Evolutionary conservation across 805 yeast genomes (phyloP), one percentile per base, ranked within the genome.

Genomic region (Hanseniaspora jakobsenii): DNA sequence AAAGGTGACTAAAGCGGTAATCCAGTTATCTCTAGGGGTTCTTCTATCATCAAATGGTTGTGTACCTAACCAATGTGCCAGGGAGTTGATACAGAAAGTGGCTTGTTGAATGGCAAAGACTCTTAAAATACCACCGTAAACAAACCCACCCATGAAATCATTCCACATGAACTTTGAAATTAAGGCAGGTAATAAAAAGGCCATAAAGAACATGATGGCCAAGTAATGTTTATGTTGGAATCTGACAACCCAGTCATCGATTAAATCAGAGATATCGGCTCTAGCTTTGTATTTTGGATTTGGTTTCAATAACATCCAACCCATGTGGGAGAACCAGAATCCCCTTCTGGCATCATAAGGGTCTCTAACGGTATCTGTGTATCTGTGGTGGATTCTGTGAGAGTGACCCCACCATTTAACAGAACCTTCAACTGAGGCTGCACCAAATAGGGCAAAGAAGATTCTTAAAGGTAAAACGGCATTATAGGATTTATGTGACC

Each of bases 351-450:
- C 91, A 59, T 82, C 91, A 58, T 81, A 82, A 42, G 93, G 93
- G 62, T 82, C 93, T 67, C 89, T 75, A 47, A 61, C 57, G 22
- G 91, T 82, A 63, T 82, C 93, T 4, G 91, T 81, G 64, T 80
- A 82, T 66, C 93, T 72, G 65, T 82, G 93, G 61, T 82, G 93
- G 47, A 81, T 71, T 72, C 93, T 73, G 64, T 82, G 93, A 42
- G 81, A 72, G 60, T 81, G 91, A 38, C 80, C 75, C 93, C 93
- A 82, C 91, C 91, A 81, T 62, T 81, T 81, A 61, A 81, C 77
- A 32, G 89, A 80, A 52, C 93, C 93, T 61, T 81, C 86, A 38
- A 81, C 77, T 45, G 86, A 75, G 34, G 86, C 81, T 27, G 89
- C 84, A 51, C 93, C 93, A 55, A 81, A 81, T 22, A 79, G 61